Evolutionary conservation across 768 basidiomycete species (phyloP).

Genomic region (Pisolithus microcarpus): DNA sequence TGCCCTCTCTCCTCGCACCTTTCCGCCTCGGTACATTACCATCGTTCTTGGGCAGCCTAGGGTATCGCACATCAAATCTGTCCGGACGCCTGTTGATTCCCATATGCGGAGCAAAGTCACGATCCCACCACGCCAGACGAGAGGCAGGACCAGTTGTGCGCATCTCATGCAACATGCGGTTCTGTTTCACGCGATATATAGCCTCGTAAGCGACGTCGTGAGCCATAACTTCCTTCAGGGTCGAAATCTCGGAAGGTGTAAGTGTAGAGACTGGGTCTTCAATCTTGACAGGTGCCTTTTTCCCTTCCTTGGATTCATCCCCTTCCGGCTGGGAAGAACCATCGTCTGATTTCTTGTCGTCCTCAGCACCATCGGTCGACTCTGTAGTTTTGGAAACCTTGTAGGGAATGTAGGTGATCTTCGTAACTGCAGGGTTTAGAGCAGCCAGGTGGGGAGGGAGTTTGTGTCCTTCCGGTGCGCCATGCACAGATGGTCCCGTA

Average conservation of each 20-base stretch:
- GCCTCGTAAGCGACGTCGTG: slow-evolving; percentile 42
- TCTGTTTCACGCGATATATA: slow-evolving; percentile 41
- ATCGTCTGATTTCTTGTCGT: slow-evolving; percentile 18
- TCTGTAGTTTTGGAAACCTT: slow-evolving; percentile 14
- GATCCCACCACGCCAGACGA: slow-evolving; percentile 57
- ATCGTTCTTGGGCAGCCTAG: slow-evolving; percentile 36
- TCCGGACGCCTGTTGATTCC: slow-evolving; percentile 23
- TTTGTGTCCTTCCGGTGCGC: slow-evolving; percentile 23
- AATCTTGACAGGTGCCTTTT: slow-evolving; percentile 7
- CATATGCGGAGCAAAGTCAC: slow-evolving; percentile 35
- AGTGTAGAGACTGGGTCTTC: slow-evolving; percentile 24
- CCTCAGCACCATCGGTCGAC: slow-evolving; percentile 13
- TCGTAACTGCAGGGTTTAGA: slow-evolving; percentile 27
- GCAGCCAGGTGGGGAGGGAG: slow-evolving; percentile 28
- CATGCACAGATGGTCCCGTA: slow-evolving; percentile 19
- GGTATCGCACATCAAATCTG: slow-evolving; percentile 51
- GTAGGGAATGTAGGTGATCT: slow-evolving; percentile 23
- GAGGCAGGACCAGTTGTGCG: slow-evolving; percentile 36
- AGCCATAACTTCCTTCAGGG: slow-evolving; percentile 31
- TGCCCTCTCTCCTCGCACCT: slow-evolving; percentile 54
- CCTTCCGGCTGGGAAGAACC: slow-evolving; percentile 10
- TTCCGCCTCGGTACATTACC: slow-evolving; percentile 38
- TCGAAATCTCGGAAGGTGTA: slow-evolving; percentile 24
- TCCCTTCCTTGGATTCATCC: slow-evolving; percentile 12
- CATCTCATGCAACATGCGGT: slow-evolving; percentile 46